These are phyloP conservation scores for Schrenkiella parvula DNA, from an alignment of 345 rosid species.

Conservation along the genomic window DNA sequence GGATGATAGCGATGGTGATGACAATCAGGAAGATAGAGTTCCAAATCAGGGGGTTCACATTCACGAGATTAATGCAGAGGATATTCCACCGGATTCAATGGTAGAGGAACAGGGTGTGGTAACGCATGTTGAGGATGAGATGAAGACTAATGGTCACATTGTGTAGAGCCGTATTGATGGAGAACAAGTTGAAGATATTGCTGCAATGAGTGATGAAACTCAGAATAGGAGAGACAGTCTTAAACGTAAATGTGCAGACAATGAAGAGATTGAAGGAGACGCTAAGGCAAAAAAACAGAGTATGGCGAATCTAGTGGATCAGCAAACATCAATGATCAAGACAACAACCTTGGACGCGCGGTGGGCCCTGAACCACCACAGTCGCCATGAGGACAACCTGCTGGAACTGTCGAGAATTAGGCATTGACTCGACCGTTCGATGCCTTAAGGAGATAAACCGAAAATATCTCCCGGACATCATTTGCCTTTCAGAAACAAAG, in stretches of 20 bases:
- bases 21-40: not conserved
- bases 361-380: not conserved
- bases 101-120: not conserved
- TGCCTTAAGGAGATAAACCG: not conserved
- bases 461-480: not conserved
- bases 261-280: too few species aligned
- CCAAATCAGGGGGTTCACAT: not conserved
- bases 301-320: not conserved
- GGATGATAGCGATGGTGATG: not conserved
- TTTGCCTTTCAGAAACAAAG: not conserved
- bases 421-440: not conserved
- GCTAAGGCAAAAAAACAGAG: too few species aligned
- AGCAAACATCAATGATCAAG: too few species aligned
- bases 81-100: not conserved
- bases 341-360: not conserved
- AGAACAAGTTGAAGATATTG: too few species aligned
- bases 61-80: not conserved
- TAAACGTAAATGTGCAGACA: too few species aligned
- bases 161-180: too few species aligned
- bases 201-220: too few species aligned
- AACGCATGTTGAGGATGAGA: too few species aligned
- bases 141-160: too few species aligned
- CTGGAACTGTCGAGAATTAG: not conserved
- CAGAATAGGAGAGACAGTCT: too few species aligned
- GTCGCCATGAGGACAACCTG: not conserved